Evolutionary conservation across 768 basidiomycete genomes (phyloP).

Genomic region (Serendipita sp.): DNA sequence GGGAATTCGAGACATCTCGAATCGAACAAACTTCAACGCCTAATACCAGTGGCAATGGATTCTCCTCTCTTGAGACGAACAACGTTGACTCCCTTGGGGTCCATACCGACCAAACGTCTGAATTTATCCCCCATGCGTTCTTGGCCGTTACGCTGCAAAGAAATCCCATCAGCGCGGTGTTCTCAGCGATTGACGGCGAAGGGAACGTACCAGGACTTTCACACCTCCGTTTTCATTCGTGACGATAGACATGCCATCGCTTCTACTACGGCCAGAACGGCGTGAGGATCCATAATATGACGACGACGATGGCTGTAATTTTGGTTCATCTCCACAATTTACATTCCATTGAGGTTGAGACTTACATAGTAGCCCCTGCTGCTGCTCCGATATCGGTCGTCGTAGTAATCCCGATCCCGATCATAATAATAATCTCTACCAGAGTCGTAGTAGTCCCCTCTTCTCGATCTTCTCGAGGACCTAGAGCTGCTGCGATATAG

Average conservation of each 20-base stretch:
- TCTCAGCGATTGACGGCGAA: background rate
- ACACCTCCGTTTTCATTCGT: background rate
- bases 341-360: background rate
- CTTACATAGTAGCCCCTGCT: background rate
- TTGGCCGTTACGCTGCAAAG: slow-evolving; percentile 1
- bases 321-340: background rate
- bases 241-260: background rate
- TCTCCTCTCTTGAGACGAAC: background rate
- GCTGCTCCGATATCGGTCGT: background rate
- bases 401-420: background rate
- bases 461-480: background rate
- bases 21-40: background rate
- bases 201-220: background rate
- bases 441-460: background rate
- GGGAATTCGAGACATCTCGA: too few species aligned
- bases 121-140: background rate
- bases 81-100: slow-evolving; percentile 3
- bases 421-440: background rate
- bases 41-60: background rate
- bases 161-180: background rate
- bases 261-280: background rate
- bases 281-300: background rate
- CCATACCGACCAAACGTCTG: background rate
- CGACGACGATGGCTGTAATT: background rate
- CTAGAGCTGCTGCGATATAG: background rate